Evolutionary conservation across 805 yeast species (phyloP).

Genomic region (Cyberlindnera americana): DNA sequence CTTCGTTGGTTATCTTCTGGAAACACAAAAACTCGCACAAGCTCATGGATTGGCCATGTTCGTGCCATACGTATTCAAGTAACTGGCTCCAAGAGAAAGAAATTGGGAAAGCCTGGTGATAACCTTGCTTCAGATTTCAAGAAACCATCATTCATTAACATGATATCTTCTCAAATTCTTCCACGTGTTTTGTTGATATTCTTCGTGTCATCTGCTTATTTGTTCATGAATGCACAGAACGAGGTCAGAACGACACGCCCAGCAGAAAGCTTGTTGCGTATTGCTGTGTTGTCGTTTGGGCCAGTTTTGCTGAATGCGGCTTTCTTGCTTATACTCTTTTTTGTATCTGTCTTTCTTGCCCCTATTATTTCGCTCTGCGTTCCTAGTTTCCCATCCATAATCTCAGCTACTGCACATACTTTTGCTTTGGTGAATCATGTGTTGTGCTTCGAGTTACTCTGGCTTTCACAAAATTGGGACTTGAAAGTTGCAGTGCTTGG

Average conservation of each 20-base stretch:
- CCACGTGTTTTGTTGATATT: constrained; percentile 35
- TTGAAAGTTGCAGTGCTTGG: constrained; percentile 54
- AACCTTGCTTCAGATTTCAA: constrained; percentile 41
- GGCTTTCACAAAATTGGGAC: constrained; percentile 56
- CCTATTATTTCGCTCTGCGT: constrained; percentile 42
- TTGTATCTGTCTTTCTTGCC: constrained; percentile 43
- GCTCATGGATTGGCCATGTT: constrained; percentile 46
- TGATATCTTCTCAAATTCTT: constrained; percentile 38
- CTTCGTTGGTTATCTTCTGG: constrained; percentile 45
- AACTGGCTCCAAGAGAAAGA: constrained; percentile 52
- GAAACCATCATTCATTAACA: constrained; percentile 45
- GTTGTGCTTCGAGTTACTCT: constrained; percentile 47
- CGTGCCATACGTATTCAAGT: constrained; percentile 49
- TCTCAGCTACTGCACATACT: constrained; percentile 49
- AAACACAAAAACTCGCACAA: constrained; percentile 35
- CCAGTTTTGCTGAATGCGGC: constrained; percentile 46
- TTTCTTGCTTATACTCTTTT: constrained; percentile 36
- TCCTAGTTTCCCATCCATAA: constrained; percentile 42
- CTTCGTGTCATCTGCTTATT: constrained; percentile 42
- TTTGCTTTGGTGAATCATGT: constrained; percentile 46
- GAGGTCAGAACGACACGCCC: constrained; percentile 35
- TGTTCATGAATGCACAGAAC: constrained; percentile 53
- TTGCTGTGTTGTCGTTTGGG: constrained; percentile 40
- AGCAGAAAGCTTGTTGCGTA: constrained; percentile 40
- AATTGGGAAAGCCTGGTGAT: constrained; percentile 35